A percentile compares a stretch with the other conserved stretches of the same genome.
phyloP scores from a whole-genome alignment of 2,329 filamentous ascomycete species.

The Aspergillus persii region DNA sequence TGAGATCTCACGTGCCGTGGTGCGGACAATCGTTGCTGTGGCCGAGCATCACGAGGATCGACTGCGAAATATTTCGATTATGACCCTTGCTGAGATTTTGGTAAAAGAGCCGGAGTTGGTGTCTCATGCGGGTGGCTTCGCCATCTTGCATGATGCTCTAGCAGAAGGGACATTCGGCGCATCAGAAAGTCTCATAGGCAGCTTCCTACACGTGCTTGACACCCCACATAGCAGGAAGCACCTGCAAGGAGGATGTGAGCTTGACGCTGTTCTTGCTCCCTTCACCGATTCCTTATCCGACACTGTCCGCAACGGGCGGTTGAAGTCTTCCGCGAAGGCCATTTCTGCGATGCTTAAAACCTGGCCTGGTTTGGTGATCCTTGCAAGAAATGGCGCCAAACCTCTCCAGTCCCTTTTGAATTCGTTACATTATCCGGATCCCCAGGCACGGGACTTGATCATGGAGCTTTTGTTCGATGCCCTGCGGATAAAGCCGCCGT shows the following conservation, averaged over 20 bases:
- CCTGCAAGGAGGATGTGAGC: slow-evolving; percentile 81
- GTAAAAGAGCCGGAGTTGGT: slow-evolving; percentile 80
- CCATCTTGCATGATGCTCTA: slow-evolving; percentile 84
- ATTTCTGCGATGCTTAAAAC: slow-evolving; percentile 87
- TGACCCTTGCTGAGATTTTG: slow-evolving; percentile 89
- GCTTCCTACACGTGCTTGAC: slow-evolving; percentile 89
- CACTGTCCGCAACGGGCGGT: slow-evolving; percentile 57
- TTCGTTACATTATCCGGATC: slow-evolving; percentile 59
- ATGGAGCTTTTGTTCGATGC: slow-evolving; percentile 83
- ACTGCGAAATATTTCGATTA: slow-evolving; percentile 82
- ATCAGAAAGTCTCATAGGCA: slow-evolving; percentile 80
- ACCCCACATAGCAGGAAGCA: slow-evolving; percentile 76
- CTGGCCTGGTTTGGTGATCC: slow-evolving; percentile 86
- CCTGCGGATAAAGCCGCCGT: slow-evolving; percentile 84
- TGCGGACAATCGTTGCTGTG: slow-evolving; percentile 85
- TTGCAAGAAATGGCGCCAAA: slow-evolving; percentile 84
- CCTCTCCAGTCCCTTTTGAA: slow-evolving; percentile 78
- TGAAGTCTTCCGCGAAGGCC: slow-evolving; percentile 89
- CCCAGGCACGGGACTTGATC: slow-evolving; percentile 67
- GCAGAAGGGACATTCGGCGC: slow-evolving; percentile 89
- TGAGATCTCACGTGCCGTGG: slow-evolving; percentile 82
- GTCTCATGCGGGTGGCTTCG: slow-evolving; percentile 78
- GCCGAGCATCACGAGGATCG: slow-evolving; percentile 84
- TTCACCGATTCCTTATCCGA: slow-evolving; percentile 77
- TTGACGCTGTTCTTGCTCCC: slow-evolving; percentile 84